phyloP scores from a whole-genome alignment of 495 filamentous ascomycete genomes.

The Penicillium antarcticum region DNA sequence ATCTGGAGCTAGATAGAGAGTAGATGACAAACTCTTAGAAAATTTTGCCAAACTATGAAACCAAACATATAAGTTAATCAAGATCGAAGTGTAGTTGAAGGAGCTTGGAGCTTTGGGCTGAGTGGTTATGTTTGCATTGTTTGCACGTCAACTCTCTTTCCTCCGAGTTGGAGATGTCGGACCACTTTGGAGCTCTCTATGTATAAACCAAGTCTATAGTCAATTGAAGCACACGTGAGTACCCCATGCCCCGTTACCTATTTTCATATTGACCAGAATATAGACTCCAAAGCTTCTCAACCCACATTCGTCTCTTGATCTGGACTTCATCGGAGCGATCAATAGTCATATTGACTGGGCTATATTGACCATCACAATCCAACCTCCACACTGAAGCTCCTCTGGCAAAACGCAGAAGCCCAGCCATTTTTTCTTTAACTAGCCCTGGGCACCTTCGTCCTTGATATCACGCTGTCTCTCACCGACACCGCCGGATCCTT shows the following conservation, averaged over 20 bases:
- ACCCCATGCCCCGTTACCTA: too few species aligned
- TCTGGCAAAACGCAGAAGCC: too few species aligned
- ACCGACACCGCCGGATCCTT: background rate
- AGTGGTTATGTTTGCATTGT: slow-evolving; percentile 2
- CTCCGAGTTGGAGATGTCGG: background rate
- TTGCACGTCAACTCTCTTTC: background rate
- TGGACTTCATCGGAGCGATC: background rate
- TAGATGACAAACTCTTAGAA: background rate
- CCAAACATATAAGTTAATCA: too few species aligned
- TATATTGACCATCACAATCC: background rate
- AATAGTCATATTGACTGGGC: background rate
- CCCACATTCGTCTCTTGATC: background rate
- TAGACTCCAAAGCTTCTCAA: background rate
- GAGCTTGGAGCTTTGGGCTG: background rate
- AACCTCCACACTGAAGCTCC: background rate
- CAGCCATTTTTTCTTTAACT: too few species aligned
- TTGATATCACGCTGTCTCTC: background rate
- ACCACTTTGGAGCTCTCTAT: background rate
- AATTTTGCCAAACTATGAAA: background rate
- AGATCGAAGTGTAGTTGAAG: background rate
- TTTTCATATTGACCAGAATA: background rate
- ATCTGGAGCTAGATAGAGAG: too few species aligned
- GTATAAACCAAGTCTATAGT: background rate
- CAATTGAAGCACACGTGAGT: background rate
- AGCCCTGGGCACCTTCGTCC: background rate